Percentiles rank a stretch among this genome's conserved stretches.
These are phyloP conservation scores for Chamaecrista fasciculata DNA, from an alignment of 306 rosid genomes.

Conservation along the genomic window DNA sequence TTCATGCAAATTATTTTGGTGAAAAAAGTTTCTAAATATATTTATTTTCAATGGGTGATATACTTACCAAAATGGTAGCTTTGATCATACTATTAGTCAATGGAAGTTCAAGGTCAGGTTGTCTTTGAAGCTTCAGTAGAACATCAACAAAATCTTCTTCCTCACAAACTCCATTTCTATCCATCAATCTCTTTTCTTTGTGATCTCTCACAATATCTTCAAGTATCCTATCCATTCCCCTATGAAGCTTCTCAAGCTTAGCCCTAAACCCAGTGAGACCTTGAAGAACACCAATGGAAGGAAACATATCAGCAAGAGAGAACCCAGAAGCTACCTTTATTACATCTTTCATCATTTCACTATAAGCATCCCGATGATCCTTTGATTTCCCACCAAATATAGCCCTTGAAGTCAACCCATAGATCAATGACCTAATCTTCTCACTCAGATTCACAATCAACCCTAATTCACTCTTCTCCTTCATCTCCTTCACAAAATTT, in stretches of 20 bases:
- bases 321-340: conserved; percentile 13
- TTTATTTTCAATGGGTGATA: no score
- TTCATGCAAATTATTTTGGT: no score
- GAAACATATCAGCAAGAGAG: conserved; percentile 31
- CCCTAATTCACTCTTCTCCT: conserved; percentile 31
- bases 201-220: conserved; percentile 31
- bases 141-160: conserved; percentile 36
- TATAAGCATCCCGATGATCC: conserved; percentile 37
- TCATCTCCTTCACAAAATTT: conserved; percentile 23
- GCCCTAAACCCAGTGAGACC: conserved; percentile 27
- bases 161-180: neutral
- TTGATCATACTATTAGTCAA: conserved; percentile 26
- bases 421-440: neutral
- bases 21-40: no score
- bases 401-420: conserved; percentile 28
- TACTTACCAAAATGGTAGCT: conserved; percentile 29
- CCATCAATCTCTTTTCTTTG: neutral
- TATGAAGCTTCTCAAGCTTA: conserved; percentile 25
- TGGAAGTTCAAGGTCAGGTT: conserved; percentile 32
- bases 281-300: conserved; percentile 30
- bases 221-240: conserved; percentile 33
- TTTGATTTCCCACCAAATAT: conserved; percentile 29
- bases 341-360: conserved; percentile 14
- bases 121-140: conserved; percentile 27
- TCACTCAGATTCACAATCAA: conserved; percentile 21